Conservation (phyloP, 2,329 filamentous ascomycete species). For the Blastomyces emzantsi region DNA sequence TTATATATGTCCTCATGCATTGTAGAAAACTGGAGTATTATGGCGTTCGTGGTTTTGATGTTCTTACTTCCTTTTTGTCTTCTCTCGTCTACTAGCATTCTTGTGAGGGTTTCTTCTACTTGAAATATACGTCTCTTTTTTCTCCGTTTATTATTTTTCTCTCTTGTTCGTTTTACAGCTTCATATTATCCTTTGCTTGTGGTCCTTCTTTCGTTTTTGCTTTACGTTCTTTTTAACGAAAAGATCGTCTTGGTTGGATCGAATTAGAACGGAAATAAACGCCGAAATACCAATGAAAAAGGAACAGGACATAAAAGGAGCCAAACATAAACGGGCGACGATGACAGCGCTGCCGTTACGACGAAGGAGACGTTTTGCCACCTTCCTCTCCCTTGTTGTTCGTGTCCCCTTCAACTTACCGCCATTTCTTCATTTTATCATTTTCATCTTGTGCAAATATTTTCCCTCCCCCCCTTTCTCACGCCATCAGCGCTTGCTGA, state of each 20-base stretch:
- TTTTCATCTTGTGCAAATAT: background rate
- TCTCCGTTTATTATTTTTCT: background rate
- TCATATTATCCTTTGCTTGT: background rate
- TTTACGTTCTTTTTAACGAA: background rate
- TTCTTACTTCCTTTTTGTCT: background rate
- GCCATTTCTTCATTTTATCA: background rate
- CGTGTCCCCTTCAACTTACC: background rate
- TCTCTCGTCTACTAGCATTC: background rate
- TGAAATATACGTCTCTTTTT: background rate
- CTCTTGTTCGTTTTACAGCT: background rate
- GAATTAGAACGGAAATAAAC: background rate
- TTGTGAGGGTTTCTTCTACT: background rate
- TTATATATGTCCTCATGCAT: background rate
- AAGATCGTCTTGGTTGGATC: background rate
- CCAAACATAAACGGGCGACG: background rate
- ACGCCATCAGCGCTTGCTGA: too few species aligned
- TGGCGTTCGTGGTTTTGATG: background rate
- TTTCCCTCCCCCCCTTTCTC: background rate
- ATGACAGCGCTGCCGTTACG: background rate
- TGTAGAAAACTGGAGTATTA: constrained; percentile 2
- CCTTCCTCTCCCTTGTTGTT: background rate
- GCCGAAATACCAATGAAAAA: background rate
- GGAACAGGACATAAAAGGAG: background rate
- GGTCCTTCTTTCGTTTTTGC: background rate
- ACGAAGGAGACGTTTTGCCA: background rate